Evolutionary conservation across 2,329 filamentous ascomycete species (phyloP), one percentile per base, ranked within the genome.

Genomic region (Aspergillus tamarii): DNA sequence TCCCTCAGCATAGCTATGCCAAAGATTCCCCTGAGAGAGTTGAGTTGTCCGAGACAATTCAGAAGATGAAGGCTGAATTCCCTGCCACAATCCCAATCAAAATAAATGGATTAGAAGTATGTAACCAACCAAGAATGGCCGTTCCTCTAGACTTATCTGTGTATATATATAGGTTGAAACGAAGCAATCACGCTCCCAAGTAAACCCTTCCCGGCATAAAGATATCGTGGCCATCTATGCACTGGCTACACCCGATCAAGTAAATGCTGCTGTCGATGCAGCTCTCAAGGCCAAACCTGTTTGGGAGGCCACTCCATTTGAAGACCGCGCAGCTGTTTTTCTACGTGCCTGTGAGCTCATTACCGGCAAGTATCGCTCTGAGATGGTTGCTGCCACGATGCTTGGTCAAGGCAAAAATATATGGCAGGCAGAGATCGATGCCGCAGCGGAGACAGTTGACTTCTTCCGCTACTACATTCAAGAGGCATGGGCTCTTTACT

Each of bases 371-470:
- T 97, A 98, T 81, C 88, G 94, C 75, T 97, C 96, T 80, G 93
- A 97, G 59, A 88, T 98, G 71, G 96, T 97, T 90, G 94, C 94
- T 5, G 89, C 93, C 36, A 97, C 94, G 6, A 97, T 98, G 88
- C 84, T 97, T 23, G 94, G 94, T 66, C 94, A 98, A 81, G 94
- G 94, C 72, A 98, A 98, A 87, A 98, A 97, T 77, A 93, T 92
- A 52, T 97, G 93, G 93, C 94, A 98, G 81, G 94, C 94, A n/a
- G 94, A 98, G 84, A 97, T 98, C 67, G 94, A 98, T 78, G 87
- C 93, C 45, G 94, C 94, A 21, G 94, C 94, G 12, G 94, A 98
- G 84, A 82, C 96, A 70, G 90, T 88, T 69, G 94, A 98, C 77
- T 97, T 98, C 81, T 83, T 98, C 76, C 88, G 93, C 75, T 81